Evolutionary conservation across 768 basidiomycete genomes (phyloP), one percentile per base, ranked within the genome.

Genomic region (Agaricus subrufescens): DNA sequence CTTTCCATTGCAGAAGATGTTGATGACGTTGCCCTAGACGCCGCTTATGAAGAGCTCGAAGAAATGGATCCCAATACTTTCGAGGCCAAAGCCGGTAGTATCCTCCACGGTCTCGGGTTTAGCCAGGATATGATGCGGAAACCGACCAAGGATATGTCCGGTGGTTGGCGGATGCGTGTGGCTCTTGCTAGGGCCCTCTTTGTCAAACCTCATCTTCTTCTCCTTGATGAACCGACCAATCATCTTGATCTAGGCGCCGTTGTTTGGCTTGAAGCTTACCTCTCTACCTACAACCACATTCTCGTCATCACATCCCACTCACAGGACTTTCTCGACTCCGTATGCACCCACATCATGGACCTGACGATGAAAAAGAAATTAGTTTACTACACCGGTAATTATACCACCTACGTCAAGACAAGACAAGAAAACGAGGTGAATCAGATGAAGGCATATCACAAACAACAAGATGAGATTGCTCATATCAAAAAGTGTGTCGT

Each of bases 101-200:
- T 99, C 63, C 82, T 98, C n/a, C 91, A 96, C 65, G 97, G 96
- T 84, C 84, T 99, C 39, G 96, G 96, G 14, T 99, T 99, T 76
- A 78, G 80, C 47, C 82, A 81, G 64, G 68, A 75, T 52, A 98
- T 98, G 96, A 97, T 98, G 95, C 82, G 82, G 71, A 91, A 88
- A 71, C 89, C 94, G 3, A 99, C 96, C 30, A 96, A 93, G 74
- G 96, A 99, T 69, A 99, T 99, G 96, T 88, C 85, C 65, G 96
- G 96, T 82, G 96, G 96, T 64, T 99, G 96, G 96, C 83, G 96
- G 50, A 99, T 99, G 96, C 86, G 96, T 69, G 96, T 99, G 53
- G 90, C 96, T 12, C 87, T 99, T 39, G 96, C 96, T 34, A 82
- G 96, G 47, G 96, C 96, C 1, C 80, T 99, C 40, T 98, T 98